phyloP scores from a whole-genome alignment of 495 filamentous ascomycete species.

The Hypomontagnella monticulosa region DNA sequence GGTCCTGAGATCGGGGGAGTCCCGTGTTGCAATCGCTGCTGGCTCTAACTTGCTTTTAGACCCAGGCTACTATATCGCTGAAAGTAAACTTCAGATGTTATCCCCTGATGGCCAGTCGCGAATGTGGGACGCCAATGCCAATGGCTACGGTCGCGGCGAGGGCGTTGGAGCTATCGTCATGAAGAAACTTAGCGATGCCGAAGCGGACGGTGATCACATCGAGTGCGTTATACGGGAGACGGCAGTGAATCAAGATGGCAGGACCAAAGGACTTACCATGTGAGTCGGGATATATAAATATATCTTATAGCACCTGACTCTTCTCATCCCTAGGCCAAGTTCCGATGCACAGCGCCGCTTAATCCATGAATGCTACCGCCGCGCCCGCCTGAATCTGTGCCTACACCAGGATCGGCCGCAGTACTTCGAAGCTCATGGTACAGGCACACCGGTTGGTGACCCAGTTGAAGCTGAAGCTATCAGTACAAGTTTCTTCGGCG shows the following conservation, averaged over 20 bases:
- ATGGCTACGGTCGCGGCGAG: constrained; percentile 73
- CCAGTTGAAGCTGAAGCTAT: no score
- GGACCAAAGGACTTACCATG: constrained; percentile 56
- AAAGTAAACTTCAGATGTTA: constrained; percentile 40
- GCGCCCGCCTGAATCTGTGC: no score
- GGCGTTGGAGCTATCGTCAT: constrained; percentile 62
- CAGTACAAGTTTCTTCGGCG: no score
- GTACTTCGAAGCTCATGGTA: no score
- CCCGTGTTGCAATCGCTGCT: constrained; percentile 52
- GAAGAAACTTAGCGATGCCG: constrained; percentile 60
- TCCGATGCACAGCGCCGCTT: no score
- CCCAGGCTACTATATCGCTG: constrained; percentile 44
- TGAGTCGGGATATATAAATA: no score
- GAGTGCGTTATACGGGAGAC: constrained; percentile 62
- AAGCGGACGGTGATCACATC: constrained; percentile 55
- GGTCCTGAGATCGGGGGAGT: constrained; percentile 53
- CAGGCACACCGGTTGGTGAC: no score
- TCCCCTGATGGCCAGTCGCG: constrained; percentile 44
- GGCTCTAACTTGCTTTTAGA: constrained; percentile 53
- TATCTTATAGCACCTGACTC: no score
- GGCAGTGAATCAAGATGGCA: constrained; percentile 61
- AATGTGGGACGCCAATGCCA: constrained; percentile 61
- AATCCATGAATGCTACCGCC: no score
- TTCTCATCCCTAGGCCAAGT: no score
- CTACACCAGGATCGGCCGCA: no score